phyloP scores from a whole-genome alignment of 768 basidiomycete genomes.

The Mycena metata region DNA sequence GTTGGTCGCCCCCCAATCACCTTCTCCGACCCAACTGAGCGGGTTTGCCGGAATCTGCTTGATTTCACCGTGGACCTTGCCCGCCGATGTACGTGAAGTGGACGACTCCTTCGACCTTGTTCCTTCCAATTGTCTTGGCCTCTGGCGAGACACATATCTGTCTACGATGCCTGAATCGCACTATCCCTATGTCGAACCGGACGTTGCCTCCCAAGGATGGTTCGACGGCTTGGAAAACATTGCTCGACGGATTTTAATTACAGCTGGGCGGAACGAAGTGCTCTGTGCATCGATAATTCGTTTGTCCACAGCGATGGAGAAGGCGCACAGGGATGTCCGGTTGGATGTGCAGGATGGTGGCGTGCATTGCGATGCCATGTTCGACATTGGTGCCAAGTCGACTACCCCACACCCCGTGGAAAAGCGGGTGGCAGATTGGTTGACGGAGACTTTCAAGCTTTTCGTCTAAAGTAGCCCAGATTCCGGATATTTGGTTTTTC shows the following conservation, averaged over 20 bases:
- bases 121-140: constrained; percentile 1
- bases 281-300: constrained; percentile 5
- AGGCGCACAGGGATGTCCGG: constrained; percentile 5
- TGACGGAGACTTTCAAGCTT: constrained; percentile 10
- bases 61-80: constrained; percentile 27
- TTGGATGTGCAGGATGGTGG: constrained; percentile 20
- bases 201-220: neutral
- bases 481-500: too few species aligned
- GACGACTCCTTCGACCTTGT: constrained; percentile 20
- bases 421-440: constrained; percentile 2
- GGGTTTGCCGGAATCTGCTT: constrained; percentile 30
- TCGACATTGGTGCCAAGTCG: constrained; percentile 26
- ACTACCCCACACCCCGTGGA: constrained; percentile 10
- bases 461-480: too few species aligned
- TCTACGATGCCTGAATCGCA: constrained; percentile 13
- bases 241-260: neutral
- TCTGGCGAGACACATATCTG: constrained; percentile 18
- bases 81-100: neutral
- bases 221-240: constrained; percentile 11
- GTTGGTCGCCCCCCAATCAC: constrained; percentile 13
- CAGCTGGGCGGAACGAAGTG: constrained; percentile 17
- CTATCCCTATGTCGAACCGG: constrained; percentile 6
- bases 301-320: neutral
- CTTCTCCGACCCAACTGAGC: neutral
- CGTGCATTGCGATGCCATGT: constrained; percentile 23